A percentile compares a stretch with the other conserved stretches of the same genome.
phyloP scores from a whole-genome alignment of 495 filamentous ascomycete species.

The Xylaria intraflava region DNA sequence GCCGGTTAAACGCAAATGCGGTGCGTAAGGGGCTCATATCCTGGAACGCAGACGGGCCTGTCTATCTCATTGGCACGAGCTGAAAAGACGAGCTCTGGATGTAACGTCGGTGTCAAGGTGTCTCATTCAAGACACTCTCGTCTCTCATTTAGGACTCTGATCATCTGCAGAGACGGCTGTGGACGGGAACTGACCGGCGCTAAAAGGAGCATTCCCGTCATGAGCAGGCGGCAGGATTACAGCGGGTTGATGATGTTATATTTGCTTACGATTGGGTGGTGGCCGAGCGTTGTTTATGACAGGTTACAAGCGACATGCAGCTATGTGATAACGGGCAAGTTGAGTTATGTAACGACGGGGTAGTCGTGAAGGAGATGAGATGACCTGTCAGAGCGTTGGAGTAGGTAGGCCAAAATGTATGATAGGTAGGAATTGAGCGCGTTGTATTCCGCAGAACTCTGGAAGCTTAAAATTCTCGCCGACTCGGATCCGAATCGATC shows the following conservation, averaged over 20 bases:
- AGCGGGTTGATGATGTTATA: background rate
- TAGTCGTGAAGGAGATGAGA: background rate
- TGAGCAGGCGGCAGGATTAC: background rate
- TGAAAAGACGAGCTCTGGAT: slow-evolving; percentile 1
- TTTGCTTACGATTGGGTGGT: slow-evolving; percentile 3
- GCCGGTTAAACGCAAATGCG: slow-evolving; percentile 2
- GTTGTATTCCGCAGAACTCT: no score
- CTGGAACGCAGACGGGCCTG: background rate
- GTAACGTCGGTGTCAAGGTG: slow-evolving; percentile 12
- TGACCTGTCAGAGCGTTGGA: no score
- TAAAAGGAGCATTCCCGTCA: background rate
- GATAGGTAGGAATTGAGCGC: no score
- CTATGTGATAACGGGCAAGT: background rate
- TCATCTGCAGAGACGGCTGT: slow-evolving; percentile 1
- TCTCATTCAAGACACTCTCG: background rate
- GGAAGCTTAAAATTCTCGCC: no score
- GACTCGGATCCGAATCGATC: no score
- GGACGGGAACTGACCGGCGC: background rate
- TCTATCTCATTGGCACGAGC: slow-evolving; percentile 9
- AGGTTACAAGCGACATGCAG: background rate
- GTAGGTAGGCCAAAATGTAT: no score
- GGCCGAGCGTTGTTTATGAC: background rate
- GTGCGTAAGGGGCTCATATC: background rate
- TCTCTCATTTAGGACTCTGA: background rate
- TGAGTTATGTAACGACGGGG: background rate